A percentile compares a stretch with the other conserved stretches of the same genome.
Evolutionary conservation across 129 eudicot genomes (phyloP).

Genomic region (Pittosporum tobira): DNA sequence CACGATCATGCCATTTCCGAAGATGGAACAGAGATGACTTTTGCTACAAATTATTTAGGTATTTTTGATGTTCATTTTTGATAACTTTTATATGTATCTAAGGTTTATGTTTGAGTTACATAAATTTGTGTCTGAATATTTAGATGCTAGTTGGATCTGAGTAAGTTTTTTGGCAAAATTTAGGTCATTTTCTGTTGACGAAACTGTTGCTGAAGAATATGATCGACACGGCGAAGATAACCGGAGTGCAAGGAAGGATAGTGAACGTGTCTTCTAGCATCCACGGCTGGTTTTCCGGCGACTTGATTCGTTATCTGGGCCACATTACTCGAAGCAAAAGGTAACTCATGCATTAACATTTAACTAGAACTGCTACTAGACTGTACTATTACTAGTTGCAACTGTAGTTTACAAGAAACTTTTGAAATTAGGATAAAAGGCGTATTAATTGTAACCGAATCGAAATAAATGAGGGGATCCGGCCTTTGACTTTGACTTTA

Average conservation of each 20-base stretch:
- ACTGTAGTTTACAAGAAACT: no score
- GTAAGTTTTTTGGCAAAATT: background rate
- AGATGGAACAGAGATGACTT: conserved; percentile 93
- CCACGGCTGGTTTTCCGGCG: conserved; percentile 91
- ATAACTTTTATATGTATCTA: no score
- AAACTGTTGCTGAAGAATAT: conserved; percentile 67
- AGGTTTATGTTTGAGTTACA: no score
- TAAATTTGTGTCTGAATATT: no score
- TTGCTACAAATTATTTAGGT: conserved; percentile 92
- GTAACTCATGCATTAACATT: no score
- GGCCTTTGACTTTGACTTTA: conserved; percentile 19
- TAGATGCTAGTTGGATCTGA: no score
- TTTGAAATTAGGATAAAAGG: no score
- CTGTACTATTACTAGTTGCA: no score
- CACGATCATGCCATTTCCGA: conserved; percentile 55
- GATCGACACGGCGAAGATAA: conserved; percentile 53
- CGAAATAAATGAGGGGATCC: background rate
- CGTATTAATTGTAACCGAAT: no score
- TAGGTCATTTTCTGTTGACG: conserved; percentile 90
- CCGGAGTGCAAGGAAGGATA: conserved; percentile 76
- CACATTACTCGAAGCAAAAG: conserved; percentile 58
- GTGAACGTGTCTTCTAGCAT: conserved; percentile 86
- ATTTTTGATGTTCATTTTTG: background rate
- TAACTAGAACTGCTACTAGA: background rate
- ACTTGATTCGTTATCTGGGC: conserved; percentile 45